Evolutionary conservation across 176 grass and related monocot genomes (phyloP).

Genomic region (Bothriochloa decipiens): DNA sequence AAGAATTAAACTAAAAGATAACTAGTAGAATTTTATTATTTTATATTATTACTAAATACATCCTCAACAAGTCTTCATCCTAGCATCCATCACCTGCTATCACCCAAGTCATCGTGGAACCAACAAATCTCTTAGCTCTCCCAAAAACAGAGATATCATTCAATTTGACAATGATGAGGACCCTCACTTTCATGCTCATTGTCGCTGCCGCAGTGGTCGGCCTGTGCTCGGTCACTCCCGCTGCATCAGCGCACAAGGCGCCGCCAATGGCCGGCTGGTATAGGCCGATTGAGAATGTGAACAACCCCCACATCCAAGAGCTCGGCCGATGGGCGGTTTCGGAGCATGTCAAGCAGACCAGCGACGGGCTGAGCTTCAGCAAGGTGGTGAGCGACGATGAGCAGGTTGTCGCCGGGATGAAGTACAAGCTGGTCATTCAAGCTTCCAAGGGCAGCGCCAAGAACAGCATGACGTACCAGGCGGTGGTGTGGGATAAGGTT

Average conservation of each 20-base stretch:
- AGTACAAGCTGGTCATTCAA: constrained; percentile 39
- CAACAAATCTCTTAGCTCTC: too few species aligned
- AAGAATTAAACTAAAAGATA: too few species aligned
- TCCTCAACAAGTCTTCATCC: too few species aligned
- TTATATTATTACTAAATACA: too few species aligned
- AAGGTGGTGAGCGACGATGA: constrained; percentile 44
- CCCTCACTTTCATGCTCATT: not conserved
- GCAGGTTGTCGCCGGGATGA: constrained; percentile 45
- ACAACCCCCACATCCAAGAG: constrained; percentile 46
- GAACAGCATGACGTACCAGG: constrained; percentile 20
- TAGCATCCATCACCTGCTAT: too few species aligned
- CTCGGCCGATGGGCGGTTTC: constrained; percentile 47
- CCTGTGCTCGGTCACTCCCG: not conserved
- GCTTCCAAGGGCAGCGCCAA: not conserved
- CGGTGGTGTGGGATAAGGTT: constrained; percentile 33
- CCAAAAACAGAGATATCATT: not conserved
- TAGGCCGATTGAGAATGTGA: constrained; percentile 34
- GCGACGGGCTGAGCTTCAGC: constrained; percentile 35
- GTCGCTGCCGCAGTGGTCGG: not conserved
- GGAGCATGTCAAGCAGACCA: constrained; percentile 33
- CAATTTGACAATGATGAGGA: not conserved
- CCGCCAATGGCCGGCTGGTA: not conserved
- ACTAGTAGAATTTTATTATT: too few species aligned
- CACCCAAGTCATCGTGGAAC: too few species aligned
- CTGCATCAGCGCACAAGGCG: not conserved